Percentiles rank a stretch among this genome's conserved stretches.
These are phyloP conservation scores for Saccharomyces uvarum DNA, from an alignment of 1,139 yeast species.

Conservation along the genomic window DNA sequence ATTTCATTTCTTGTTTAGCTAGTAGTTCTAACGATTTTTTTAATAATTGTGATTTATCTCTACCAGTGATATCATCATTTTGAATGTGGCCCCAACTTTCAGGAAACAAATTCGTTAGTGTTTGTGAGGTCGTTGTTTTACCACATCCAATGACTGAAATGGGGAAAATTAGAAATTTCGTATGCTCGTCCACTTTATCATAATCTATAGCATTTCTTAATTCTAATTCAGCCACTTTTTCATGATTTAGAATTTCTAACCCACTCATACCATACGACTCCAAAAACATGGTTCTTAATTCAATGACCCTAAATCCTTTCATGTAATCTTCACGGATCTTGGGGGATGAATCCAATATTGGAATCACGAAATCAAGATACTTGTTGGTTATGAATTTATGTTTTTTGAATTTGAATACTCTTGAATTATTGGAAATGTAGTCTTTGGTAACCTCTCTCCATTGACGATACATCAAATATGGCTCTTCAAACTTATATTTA, in stretches of 20 bases:
- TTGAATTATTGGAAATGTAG: slow-evolving; percentile 41
- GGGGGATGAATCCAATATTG: slow-evolving; percentile 44
- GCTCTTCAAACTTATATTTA: slow-evolving; percentile 93
- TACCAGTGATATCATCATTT: slow-evolving; percentile 64
- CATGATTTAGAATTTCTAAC: slow-evolving; percentile 38
- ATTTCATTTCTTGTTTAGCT: slow-evolving; percentile 30
- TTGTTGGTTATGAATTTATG: slow-evolving; percentile 56
- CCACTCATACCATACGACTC: slow-evolving; percentile 41
- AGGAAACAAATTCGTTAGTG: slow-evolving; percentile 49
- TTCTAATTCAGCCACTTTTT: slow-evolving; percentile 32
- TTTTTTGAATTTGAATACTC: slow-evolving; percentile 41
- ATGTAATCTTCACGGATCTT: slow-evolving; percentile 40
- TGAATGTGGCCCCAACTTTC: slow-evolving; percentile 68
- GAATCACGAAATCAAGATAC: slow-evolving; percentile 60
- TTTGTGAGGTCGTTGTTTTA: slow-evolving; percentile 72
- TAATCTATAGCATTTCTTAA: slow-evolving; percentile 27
- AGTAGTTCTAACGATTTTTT: slow-evolving; percentile 42
- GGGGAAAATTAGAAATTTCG: slow-evolving; percentile 64
- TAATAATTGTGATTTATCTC: slow-evolving; percentile 44
- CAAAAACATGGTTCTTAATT: slow-evolving; percentile 56
- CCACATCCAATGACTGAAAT: slow-evolving; percentile 94
- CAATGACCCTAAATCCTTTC: slow-evolving; percentile 66
- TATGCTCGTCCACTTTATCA: slow-evolving; percentile 30
- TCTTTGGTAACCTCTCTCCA: slow-evolving; percentile 79
- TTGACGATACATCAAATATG: slow-evolving; percentile 82